Evolutionary conservation across 495 filamentous ascomycete species (phyloP), one percentile per base, ranked within the genome.

Genomic region (Podospora didyma): DNA sequence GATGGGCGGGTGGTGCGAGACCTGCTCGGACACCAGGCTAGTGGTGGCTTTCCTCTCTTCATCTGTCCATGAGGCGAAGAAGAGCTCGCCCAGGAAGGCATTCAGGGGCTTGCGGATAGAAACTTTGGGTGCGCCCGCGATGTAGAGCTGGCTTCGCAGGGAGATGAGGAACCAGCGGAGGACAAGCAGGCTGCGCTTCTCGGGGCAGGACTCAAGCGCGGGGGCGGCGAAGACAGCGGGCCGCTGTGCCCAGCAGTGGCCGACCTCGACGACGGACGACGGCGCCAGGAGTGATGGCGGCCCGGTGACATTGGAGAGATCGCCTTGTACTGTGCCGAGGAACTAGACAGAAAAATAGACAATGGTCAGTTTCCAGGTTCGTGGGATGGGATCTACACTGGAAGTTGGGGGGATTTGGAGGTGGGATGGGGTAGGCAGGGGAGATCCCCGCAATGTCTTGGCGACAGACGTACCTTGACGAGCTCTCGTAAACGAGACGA

Each of bases 161-260:
- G 89, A 90, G 59, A 80, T 86, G 26, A 96, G 80, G 72, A 94
- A 93, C 86, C 89, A 92, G 61, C 87, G 90, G 31, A 94, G 76
- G 2, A 96, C 89, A 11, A 88, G 76, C 34, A 95, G 75, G 23
- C 86, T 81, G 51, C 90, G 84, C 74, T 87, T 88, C 55, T 81
- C 81, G 1, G 88, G 80, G 67, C 86, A 77, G 17, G 79, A 63
- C 69, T 95, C 91, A 28, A 75, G 75, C 17, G 89, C 85, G 2
- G 89, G 88, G n/a, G 89, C 89, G 37, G 89, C 79, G 67, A 96
- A 92, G 48, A 92, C 72, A 49, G 80, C 76, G 4, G 89, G 90
- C 61, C 91, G 88, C 68, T 91, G 86, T 14, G 87, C 86, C 90
- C 90, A 96, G 78, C 92, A 93, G 61, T 88, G 84, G 51, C 88